Evolutionary conservation across 352 stramenopile genomes (phyloP).

Genomic region (Phytophthora aleatoria): DNA sequence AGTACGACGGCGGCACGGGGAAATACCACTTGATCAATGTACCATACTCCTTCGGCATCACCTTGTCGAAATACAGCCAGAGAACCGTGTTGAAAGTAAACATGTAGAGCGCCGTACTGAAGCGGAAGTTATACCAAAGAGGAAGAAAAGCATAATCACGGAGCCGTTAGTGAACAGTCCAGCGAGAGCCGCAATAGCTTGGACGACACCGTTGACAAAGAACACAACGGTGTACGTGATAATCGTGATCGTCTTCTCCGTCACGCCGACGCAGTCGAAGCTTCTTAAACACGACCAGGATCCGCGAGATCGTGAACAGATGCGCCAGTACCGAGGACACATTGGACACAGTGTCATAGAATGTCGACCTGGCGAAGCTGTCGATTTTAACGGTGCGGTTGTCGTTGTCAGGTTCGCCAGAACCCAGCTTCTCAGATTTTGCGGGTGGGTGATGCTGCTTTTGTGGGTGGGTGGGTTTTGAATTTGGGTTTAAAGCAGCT

Average conservation of each 20-base stretch:
- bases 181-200: slow-evolving; percentile 51
- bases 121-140: slow-evolving; percentile 82
- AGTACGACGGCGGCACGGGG: slow-evolving; percentile 67
- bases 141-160: slow-evolving; percentile 70
- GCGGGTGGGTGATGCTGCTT: too few species aligned
- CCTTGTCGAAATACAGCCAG: slow-evolving; percentile 91
- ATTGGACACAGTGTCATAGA: slow-evolving; percentile 62
- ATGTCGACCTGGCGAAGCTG: slow-evolving; percentile 46
- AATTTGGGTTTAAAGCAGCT: too few species aligned
- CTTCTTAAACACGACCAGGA: slow-evolving; percentile 81
- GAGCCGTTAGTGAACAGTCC: slow-evolving; percentile 56
- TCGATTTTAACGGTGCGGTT: slow-evolving; percentile 21
- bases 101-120: slow-evolving; percentile 66
- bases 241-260: slow-evolving; percentile 56
- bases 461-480: too few species aligned
- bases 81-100: slow-evolving; percentile 88
- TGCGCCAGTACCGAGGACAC: slow-evolving; percentile 83
- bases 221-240: slow-evolving; percentile 89
- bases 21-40: slow-evolving; percentile 91
- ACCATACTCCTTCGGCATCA: slow-evolving; percentile 93
- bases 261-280: slow-evolving; percentile 55
- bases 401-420: too few species aligned
- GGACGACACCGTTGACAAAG: slow-evolving; percentile 59
- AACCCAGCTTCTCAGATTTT: too few species aligned
- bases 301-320: slow-evolving; percentile 67